A percentile compares a stretch with the other conserved stretches of the same genome.
Conservation (phyloP, 1,284 basidiomycete species). For the Sporisorium scitamineum region DNA sequence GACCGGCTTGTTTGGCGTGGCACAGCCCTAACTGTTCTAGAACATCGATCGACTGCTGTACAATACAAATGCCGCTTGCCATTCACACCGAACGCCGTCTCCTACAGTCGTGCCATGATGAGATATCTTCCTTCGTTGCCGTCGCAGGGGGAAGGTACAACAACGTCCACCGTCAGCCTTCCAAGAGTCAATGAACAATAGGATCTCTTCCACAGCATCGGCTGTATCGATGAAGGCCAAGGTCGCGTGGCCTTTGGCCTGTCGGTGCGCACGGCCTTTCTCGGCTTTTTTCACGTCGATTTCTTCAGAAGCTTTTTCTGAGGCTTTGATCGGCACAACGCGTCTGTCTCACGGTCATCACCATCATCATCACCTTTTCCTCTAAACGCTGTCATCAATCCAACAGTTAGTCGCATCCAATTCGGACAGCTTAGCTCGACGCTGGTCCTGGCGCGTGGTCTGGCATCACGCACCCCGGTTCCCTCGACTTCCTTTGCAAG, state of each 20-base stretch:
- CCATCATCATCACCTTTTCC: background rate
- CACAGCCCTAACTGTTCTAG: constrained; percentile 13
- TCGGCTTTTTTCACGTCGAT: background rate
- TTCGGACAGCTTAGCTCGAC: background rate
- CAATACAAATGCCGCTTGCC: constrained; percentile 4
- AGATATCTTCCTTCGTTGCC: no score
- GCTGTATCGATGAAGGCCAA: background rate
- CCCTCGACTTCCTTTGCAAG: background rate
- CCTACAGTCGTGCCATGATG: no score
- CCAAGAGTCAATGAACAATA: no score
- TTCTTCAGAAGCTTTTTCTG: constrained; percentile 3
- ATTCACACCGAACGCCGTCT: background rate
- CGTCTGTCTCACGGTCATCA: background rate
- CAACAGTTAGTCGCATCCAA: background rate
- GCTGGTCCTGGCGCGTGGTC: no score
- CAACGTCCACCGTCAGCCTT: no score
- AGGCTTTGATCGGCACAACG: background rate
- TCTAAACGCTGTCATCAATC: background rate
- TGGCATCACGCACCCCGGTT: background rate
- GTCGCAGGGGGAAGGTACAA: background rate
- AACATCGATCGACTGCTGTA: constrained; percentile 11
- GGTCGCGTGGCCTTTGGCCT: background rate
- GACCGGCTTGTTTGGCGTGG: constrained; percentile 49
- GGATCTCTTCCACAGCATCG: no score
- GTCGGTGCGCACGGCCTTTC: background rate